Evolutionary conservation across 2,329 filamentous ascomycete genomes (phyloP).

Genomic region (Teratosphaeria viscida): DNA sequence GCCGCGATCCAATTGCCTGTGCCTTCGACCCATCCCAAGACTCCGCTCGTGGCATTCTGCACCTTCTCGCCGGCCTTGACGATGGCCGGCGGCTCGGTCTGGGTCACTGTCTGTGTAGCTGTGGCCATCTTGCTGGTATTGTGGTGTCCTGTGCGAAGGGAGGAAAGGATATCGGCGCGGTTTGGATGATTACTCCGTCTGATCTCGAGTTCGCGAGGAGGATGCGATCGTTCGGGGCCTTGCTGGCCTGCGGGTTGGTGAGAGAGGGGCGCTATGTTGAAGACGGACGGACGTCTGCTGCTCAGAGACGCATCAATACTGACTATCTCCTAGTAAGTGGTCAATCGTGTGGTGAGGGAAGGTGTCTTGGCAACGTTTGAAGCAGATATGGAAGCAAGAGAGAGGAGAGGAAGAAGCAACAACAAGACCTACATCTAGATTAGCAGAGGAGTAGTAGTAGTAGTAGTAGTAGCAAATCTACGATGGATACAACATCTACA

Average conservation of each 20-base stretch:
- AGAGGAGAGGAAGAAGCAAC: neutral
- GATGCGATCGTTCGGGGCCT: neutral
- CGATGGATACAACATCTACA: neutral
- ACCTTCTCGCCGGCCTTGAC: conserved; percentile 11
- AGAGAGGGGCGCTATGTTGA: conserved; percentile 1
- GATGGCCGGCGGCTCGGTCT: neutral
- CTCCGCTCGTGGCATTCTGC: conserved; percentile 16
- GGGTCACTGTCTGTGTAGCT: neutral
- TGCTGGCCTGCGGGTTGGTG: neutral
- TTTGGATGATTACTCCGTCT: conserved; percentile 14
- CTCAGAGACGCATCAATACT: neutral
- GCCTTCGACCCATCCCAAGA: conserved; percentile 20
- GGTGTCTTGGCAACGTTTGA: neutral
- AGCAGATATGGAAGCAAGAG: neutral
- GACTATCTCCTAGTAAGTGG: neutral
- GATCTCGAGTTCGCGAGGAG: conserved; percentile 21
- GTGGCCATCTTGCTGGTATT: conserved; percentile 7
- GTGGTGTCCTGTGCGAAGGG: neutral
- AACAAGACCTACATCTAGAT: neutral
- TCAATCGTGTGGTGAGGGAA: neutral
- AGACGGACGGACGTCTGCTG: neutral
- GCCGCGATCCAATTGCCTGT: conserved; percentile 16
- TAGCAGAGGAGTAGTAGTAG: neutral
- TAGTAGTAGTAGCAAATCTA: neutral
- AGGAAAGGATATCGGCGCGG: conserved; percentile 12